These are phyloP conservation scores for Phytophthora melonis DNA, from an alignment of 352 stramenopile species.

Conservation along the genomic window DNA sequence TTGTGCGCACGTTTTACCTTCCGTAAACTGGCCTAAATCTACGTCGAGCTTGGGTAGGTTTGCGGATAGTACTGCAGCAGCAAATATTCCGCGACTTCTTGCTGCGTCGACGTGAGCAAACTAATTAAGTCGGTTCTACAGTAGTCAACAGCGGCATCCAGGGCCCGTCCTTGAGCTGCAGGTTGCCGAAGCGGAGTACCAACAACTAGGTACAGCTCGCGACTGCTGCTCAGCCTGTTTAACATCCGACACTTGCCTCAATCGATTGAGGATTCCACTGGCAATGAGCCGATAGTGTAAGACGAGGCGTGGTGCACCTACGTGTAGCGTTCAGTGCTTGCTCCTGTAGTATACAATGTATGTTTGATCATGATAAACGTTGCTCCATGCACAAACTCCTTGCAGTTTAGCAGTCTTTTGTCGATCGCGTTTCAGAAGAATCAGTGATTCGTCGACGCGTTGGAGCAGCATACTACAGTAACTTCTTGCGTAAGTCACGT, in stretches of 20 bases:
- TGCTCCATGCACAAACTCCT: too few species aligned
- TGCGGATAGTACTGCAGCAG: slow-evolving; percentile 37
- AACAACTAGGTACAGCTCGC: background rate
- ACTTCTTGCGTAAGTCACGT: background rate
- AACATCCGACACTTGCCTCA: slow-evolving; percentile 2
- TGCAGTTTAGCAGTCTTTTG: slow-evolving; percentile 10
- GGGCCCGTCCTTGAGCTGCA: slow-evolving; percentile 56
- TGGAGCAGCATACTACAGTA: too few species aligned
- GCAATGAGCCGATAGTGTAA: background rate
- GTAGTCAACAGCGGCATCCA: slow-evolving; percentile 72
- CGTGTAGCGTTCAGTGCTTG: background rate
- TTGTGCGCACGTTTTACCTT: background rate
- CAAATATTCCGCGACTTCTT: slow-evolving; percentile 70
- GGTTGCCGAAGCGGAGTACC: slow-evolving; percentile 35
- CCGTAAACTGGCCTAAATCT: background rate
- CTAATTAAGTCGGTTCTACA: slow-evolving; percentile 58
- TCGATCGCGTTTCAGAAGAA: slow-evolving; percentile 16
- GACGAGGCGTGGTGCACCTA: background rate
- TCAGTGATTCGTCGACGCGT: background rate
- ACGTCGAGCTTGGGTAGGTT: background rate
- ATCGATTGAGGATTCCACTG: background rate
- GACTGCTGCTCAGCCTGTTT: slow-evolving; percentile 4
- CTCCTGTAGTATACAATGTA: too few species aligned
- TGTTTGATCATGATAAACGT: too few species aligned
- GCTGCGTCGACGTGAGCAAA: slow-evolving; percentile 44